These are phyloP conservation scores for Syzygium aromaticum DNA, from an alignment of 345 rosid species.

Conservation along the genomic window DNA sequence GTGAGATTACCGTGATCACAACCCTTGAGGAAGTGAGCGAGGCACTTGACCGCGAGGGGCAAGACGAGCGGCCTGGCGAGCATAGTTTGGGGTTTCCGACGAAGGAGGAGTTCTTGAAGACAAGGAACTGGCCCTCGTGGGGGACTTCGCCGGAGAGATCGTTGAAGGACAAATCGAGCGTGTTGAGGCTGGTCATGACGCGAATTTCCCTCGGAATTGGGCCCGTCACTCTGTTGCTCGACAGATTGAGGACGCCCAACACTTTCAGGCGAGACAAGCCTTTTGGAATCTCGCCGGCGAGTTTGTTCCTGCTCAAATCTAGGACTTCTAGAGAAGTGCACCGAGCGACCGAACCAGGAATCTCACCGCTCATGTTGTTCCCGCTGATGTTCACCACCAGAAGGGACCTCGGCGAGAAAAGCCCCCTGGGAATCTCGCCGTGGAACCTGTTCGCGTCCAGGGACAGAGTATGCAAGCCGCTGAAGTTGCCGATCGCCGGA, in stretches of 20 bases:
- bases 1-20: conserved; percentile 27
- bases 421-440: conserved; percentile 47
- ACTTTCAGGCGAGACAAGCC: conserved; percentile 34
- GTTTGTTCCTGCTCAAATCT: conserved; percentile 62
- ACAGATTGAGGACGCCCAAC: conserved; percentile 56
- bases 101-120: conserved; percentile 60
- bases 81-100: conserved; percentile 69
- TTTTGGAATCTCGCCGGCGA: conserved; percentile 54
- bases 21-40: conserved; percentile 33
- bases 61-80: conserved; percentile 25
- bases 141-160: conserved; percentile 60
- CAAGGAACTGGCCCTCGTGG: conserved; percentile 61
- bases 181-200: conserved; percentile 64
- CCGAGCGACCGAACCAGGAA: conserved; percentile 40
- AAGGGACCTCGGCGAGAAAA: conserved; percentile 39
- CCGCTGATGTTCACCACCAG: conserved; percentile 37
- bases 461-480: conserved; percentile 24
- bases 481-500: conserved; percentile 43
- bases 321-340: conserved; percentile 39
- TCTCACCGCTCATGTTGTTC: conserved; percentile 53
- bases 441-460: conserved; percentile 47
- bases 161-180: conserved; percentile 69
- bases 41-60: conserved; percentile 18
- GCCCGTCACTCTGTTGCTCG: conserved; percentile 63
- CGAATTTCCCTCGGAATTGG: conserved; percentile 53